Base-by-base conservation (phyloP, 2,329 filamentous ascomycete genomes). In the Lizonia empirigonia region DNA sequence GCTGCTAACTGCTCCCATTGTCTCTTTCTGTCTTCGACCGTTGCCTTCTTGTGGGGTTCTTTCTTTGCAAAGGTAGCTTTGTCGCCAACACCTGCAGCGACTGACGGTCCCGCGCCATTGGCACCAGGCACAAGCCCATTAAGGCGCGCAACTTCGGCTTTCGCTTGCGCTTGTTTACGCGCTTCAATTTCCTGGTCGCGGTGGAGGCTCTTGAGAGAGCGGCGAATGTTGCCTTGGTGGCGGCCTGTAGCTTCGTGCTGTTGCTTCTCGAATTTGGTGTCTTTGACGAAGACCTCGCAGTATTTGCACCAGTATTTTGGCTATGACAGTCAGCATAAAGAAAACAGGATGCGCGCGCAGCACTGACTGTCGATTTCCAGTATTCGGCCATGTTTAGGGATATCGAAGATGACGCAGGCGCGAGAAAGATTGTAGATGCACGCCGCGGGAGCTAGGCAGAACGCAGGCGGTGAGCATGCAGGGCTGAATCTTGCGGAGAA, bases 251-350 rank as follows among this genome's bases (percentile, higher is more conserved):
- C 84, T 75, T 97, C 92, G 76, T 97, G 92, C 75, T 97, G 93
- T 59, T 86, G 82, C 63, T 87, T 88, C 73, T 96, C 92, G 74
- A 97, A 85, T 62, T 90, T 87, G 18, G 92, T 97, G 79, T 99
- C 94, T 75, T 90, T 89, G 40, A 99, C 89, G 75, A 86, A 97
- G 70, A 83, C 84, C 69, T 85, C 85, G 83, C 94, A 99, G 79
- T 96, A 90, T 75, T 97, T 97, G 84, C 94, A 99, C 91, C 92
- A 97, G 78, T 96, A 96, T 71, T 88, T 93, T 5, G 92, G 92
- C 73, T 86, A 9, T 10, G 15, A 7, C 9, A 26, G 12, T 67
- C 24, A 68, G 59, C 22, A 7, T 24, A 3, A 23, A 7, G 33
- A 24, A 15, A 18, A 9, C 0, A 18, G 2, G 22, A 13, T 2